Base-by-base conservation (phyloP, 1,284 basidiomycete genomes). In the Ustilago esculenta region DNA sequence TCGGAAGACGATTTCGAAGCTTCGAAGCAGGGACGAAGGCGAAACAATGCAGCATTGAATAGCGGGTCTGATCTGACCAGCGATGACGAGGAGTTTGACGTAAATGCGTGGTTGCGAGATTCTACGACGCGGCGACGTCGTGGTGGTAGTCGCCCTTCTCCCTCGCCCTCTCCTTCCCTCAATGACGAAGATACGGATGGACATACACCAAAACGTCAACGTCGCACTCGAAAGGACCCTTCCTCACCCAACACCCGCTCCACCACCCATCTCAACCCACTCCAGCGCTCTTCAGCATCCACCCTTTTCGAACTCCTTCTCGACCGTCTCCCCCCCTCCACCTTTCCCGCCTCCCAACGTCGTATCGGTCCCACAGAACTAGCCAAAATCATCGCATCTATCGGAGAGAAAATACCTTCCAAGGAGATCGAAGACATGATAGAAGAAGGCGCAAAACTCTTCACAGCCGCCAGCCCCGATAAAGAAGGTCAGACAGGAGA, bases 351-450 rank as follows among this genome's bases (percentile, higher is more conserved):
- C 11, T 6, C 50, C 2, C 63, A 66, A 36, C 57, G 63, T 10
- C 45, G 58, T 0, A 37, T 66, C 12, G 59, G 63, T 6, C 25
- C 35, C 8, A n/a, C 33, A 0, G 54, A 59, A 4, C 34, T 73
- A 9, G 24, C 41, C 4, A 24, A 29, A 4, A 58, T 72, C 43
- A 24, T 63, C 14, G 14, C 17, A 0, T 15, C 25, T 1, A 27
- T 72, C 8, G 59, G 58, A 17, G 68, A 73, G 18, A 73, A 68
- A 23, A 33, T 72, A 3, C 48, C 63, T 2, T 42, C 50, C 12
- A 71, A 60, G 25, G 72, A 73, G 27, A 32, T 73, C 17, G 53
- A 65, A 25, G 72, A 74, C 21, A 74, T 74, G 72, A 27, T 73
- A 20, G 34, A 59, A 15, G 65, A 69, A 18, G 72, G 39, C 1